Conservation (phyloP, 768 basidiomycete species). For the Termitomyces sp. region DNA sequence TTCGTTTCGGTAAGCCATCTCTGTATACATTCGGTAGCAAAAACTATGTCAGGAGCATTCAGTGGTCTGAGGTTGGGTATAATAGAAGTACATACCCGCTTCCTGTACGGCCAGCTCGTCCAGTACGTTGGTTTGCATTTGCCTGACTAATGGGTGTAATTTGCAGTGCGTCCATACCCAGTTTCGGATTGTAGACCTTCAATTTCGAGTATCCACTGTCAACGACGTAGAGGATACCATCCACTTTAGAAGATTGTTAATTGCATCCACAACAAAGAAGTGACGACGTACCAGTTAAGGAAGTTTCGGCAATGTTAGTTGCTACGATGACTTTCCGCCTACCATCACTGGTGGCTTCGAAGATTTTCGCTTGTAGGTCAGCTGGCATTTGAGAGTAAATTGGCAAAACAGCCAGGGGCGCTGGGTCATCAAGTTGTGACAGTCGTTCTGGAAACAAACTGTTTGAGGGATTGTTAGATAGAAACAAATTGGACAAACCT, state of each 20-base stretch:
- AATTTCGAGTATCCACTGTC: constrained; percentile 97
- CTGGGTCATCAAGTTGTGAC: constrained; percentile 86
- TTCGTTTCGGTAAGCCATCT: constrained; percentile 95
- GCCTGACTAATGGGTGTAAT: constrained; percentile 99
- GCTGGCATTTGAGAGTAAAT: constrained; percentile 99
- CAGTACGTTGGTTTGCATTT: constrained; percentile 94
- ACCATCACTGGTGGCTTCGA: constrained; percentile 91
- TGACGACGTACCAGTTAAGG: constrained; percentile 72
- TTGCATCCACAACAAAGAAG: constrained; percentile 3
- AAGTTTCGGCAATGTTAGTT: constrained; percentile 98
- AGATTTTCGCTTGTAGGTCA: constrained; percentile 97
- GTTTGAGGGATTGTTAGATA: neutral
- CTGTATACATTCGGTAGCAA: constrained; percentile 96
- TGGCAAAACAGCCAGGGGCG: constrained; percentile 86
- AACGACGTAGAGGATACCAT: constrained; percentile 96
- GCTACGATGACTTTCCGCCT: constrained; percentile 96
- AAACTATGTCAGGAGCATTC: constrained; percentile 45
- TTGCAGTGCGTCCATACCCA: constrained; percentile 98
- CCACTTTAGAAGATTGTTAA: constrained; percentile 50
- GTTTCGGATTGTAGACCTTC: constrained; percentile 98
- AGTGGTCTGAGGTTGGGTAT: neutral
- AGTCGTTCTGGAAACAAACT: constrained; percentile 66
- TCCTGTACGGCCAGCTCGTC: constrained; percentile 95
- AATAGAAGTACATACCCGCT: constrained; percentile 56
- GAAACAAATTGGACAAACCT: constrained; percentile 41